Base-by-base conservation (phyloP, 768 basidiomycete species). In the Thelephora ganbajun region DNA sequence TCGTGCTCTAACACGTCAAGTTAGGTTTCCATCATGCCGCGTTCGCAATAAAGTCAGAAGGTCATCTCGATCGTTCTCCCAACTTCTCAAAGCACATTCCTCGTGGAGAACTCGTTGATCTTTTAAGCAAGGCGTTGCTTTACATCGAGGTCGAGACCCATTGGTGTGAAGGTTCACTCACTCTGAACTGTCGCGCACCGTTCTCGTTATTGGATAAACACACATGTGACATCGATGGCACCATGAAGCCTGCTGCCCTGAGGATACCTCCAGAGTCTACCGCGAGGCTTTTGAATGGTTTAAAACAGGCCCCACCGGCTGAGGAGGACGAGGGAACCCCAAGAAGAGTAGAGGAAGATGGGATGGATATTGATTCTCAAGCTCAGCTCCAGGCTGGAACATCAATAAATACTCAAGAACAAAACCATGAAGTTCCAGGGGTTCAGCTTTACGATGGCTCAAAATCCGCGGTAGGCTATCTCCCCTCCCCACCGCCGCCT, bases 81-180 rank as follows among this genome's bases (percentile, higher is more conserved):
- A 70, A 79, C 53, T 72, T 80, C 50, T 69, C 73, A 53, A 83
- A 80, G 57, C 81, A 84, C 50, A 79, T 91, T 45, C 81, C 79
- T 20, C 77, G 86, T 16, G 88, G 88, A 11, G 84, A 89, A 59
- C 73, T 91, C 20, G 68, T 88, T 35, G 85, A 90, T 48, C 76
- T 89, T 19, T 73, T 91, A 33, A 73, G 74, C 59, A 90, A 87
- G 63, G 78, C 88, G 3, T 66, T 91, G 14, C 72, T 90, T 9
- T 91, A 87, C 54, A 68, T 72, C 16, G 88, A 91, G 64, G 83
- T 84, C 46, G 88, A 91, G 67, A 73, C 80, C 6, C 88, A 90
- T 56, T 90, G 83, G 80, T 74, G 76, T 51, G 72, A 71, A 7
- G 77, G 77, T 57, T 66, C 69, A 33, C 64, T 82, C 50, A 71